phyloP scores from a whole-genome alignment of 179 eudicot species.

The Beta lomatogona region DNA sequence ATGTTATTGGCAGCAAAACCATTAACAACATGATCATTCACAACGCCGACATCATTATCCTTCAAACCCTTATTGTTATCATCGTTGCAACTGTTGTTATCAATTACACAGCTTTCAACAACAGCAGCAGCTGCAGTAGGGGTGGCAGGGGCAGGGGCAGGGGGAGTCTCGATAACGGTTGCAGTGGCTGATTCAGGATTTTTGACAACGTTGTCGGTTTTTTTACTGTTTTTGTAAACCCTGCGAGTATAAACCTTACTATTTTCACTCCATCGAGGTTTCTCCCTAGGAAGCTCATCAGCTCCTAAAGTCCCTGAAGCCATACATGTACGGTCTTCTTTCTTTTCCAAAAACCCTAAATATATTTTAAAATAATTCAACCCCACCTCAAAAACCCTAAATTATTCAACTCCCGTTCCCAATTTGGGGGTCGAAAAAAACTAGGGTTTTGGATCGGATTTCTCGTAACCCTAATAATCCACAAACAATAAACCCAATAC shows the following conservation, averaged over 20 bases:
- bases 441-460: constrained; percentile 37
- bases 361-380: background rate
- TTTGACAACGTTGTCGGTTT: constrained; percentile 2
- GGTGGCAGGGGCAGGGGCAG: background rate
- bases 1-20: background rate
- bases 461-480: background rate
- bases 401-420: constrained; percentile 14
- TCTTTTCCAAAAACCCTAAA: constrained; percentile 29
- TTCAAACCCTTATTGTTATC: background rate
- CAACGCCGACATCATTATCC: background rate
- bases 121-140: background rate
- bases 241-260: constrained; percentile 59
- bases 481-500: constrained; percentile 12
- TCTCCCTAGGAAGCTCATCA: constrained; percentile 38
- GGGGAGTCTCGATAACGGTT: background rate
- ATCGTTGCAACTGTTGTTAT: background rate
- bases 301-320: constrained; percentile 59
- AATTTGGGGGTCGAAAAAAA: constrained; percentile 10
- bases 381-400: constrained; percentile 18
- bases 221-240: background rate
- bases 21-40: background rate
- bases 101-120: background rate
- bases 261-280: constrained; percentile 46
- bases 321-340: constrained; percentile 48
- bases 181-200: background rate